Evolutionary conservation across 2,329 filamentous ascomycete species (phyloP).

Genomic region (Claviceps sp.): DNA sequence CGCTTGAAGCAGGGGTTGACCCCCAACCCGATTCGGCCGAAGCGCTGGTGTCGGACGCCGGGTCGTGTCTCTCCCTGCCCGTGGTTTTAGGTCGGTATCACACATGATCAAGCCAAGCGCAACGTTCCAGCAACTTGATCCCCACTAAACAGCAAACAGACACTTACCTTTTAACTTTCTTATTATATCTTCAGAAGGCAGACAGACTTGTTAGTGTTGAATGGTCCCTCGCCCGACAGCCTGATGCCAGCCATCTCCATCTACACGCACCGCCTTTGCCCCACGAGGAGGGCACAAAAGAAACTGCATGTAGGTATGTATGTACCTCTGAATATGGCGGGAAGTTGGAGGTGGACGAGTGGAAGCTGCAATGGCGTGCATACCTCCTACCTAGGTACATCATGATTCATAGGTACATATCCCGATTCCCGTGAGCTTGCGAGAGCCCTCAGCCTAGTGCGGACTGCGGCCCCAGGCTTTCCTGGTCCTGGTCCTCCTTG

Average conservation of each 20-base stretch:
- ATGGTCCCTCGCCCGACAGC: neutral
- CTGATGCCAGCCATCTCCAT: neutral
- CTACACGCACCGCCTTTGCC: too few species aligned
- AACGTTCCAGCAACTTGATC: neutral
- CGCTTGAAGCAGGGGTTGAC: conserved; percentile 1
- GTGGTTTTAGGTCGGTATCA: too few species aligned
- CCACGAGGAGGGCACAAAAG: neutral
- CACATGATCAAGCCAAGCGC: neutral
- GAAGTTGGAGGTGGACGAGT: neutral
- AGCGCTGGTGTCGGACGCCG: conserved; percentile 1
- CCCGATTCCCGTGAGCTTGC: too few species aligned
- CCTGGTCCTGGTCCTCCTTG: neutral
- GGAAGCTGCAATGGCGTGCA: neutral
- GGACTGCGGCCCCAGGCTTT: neutral
- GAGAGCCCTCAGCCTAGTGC: too few species aligned
- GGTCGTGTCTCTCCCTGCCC: neutral
- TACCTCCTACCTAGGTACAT: too few species aligned
- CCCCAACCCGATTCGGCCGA: conserved; percentile 6
- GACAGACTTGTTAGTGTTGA: neutral
- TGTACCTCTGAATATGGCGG: neutral
- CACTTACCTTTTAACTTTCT: too few species aligned
- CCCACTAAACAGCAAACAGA: neutral
- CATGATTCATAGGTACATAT: too few species aligned
- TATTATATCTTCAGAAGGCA: neutral
- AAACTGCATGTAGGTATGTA: neutral